Evolutionary conservation across 306 rosid species (phyloP).

Genomic region (Aeschynomene evenia): DNA sequence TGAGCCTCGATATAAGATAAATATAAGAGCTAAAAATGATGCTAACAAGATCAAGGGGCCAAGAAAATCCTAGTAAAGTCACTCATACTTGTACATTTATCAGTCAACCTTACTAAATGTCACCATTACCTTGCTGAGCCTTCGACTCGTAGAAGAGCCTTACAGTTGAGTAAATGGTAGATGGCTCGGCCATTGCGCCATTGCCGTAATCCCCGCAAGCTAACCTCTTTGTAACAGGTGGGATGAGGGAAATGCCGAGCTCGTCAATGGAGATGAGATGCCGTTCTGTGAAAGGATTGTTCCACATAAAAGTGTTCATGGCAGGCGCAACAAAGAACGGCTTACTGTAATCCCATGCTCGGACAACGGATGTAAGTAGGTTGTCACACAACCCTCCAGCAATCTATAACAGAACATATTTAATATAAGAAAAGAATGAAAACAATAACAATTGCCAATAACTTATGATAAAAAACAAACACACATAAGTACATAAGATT

Average conservation of each 20-base stretch:
- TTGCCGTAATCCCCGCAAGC: conserved; percentile 89
- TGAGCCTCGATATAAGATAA: not conserved
- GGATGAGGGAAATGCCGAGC: conserved; percentile 87
- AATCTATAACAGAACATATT: conserved; percentile 52
- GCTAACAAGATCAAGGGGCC: conserved; percentile 19
- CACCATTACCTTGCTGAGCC: conserved; percentile 48
- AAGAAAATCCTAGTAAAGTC: conserved; percentile 15
- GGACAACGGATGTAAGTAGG: conserved; percentile 76
- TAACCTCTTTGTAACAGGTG: conserved; percentile 72
- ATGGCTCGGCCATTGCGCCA: conserved; percentile 98
- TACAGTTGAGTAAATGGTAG: conserved; percentile 77
- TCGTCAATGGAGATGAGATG: conserved; percentile 83
- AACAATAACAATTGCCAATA: not conserved
- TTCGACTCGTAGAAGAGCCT: conserved; percentile 69
- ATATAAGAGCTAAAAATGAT: conserved; percentile 3
- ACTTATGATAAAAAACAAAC: too few relatives aligned
- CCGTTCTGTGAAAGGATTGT: conserved; percentile 87
- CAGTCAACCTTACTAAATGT: conserved; percentile 27
- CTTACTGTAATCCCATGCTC: conserved; percentile 97
- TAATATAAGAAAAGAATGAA: not conserved
- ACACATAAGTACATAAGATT: not conserved
- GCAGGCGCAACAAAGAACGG: conserved; percentile 95
- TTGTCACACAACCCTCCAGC: conserved; percentile 96
- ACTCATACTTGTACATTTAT: conserved; percentile 20
- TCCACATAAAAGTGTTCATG: conserved; percentile 97